These are phyloP conservation scores for Thyridium curvatum DNA, from an alignment of 2,329 filamentous ascomycete genomes.

Conservation along the genomic window DNA sequence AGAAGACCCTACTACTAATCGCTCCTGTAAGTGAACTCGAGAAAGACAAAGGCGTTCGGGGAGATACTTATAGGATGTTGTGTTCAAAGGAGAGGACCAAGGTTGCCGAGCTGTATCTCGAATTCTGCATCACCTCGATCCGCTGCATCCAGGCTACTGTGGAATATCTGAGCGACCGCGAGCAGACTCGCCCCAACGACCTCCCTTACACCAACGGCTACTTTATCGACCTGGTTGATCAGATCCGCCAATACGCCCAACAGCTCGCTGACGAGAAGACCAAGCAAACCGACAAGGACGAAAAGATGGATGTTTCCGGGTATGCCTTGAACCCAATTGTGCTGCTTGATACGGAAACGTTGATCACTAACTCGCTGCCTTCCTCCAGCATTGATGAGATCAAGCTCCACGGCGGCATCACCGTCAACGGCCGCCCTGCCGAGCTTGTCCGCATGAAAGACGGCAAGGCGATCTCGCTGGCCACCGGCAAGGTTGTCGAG, in stretches of 20 bases:
- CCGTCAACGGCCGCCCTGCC: conserved; percentile 73
- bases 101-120: conserved; percentile 64
- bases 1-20: conserved; percentile 87
- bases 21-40: conserved; percentile 75
- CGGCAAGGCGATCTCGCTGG: conserved; percentile 73
- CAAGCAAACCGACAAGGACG: conserved; percentile 48
- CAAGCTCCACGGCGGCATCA: conserved; percentile 73
- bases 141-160: conserved; percentile 86
- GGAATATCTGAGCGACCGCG: conserved; percentile 76
- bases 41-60: conserved; percentile 47
- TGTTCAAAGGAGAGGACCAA: conserved; percentile 73
- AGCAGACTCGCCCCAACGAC: conserved; percentile 78
- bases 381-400: conserved; percentile 55
- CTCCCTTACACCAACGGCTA: conserved; percentile 93
- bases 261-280: conserved; percentile 73
- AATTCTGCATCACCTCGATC: conserved; percentile 87
- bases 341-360: conserved; percentile 1
- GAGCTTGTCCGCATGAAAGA: conserved; percentile 79
- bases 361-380: conserved; percentile 15
- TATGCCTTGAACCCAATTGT: conserved; percentile 27
- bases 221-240: conserved; percentile 92
- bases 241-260: conserved; percentile 83
- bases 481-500: conserved; percentile 60
- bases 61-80: conserved; percentile 64
- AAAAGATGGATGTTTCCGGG: conserved; percentile 53